Conservation (phyloP, 352 stramenopile species). For the Blastocystis hominis region DNA sequence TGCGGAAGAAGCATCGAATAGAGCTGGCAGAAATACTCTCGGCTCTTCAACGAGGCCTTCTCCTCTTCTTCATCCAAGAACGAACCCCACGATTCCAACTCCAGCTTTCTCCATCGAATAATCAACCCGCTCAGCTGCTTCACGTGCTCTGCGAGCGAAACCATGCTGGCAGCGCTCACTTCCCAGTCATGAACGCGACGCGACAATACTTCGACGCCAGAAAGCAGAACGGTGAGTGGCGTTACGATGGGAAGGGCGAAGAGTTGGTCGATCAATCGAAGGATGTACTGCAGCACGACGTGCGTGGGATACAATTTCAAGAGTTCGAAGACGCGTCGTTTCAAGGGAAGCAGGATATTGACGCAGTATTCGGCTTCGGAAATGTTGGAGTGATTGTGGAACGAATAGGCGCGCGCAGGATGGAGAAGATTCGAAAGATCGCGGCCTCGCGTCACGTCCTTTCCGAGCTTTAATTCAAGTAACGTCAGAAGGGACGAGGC, state of each 20-base stretch:
- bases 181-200: conserved; percentile 96
- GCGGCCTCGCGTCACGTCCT: conserved; percentile 22
- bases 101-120: conserved; percentile 88
- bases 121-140: conserved; percentile 82
- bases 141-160: conserved; percentile 80
- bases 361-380: conserved; percentile 32
- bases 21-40: conserved; percentile 64
- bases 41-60: conserved; percentile 55
- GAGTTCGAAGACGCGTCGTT: conserved; percentile 47
- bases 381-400: conserved; percentile 54
- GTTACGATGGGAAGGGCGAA: conserved; percentile 64
- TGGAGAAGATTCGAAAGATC: neutral
- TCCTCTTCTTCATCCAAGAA: conserved; percentile 77
- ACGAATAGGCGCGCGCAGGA: conserved; percentile 12
- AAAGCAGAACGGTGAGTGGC: conserved; percentile 76
- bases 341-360: neutral
- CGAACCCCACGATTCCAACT: conserved; percentile 89
- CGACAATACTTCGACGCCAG: conserved; percentile 85
- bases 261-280: conserved; percentile 67
- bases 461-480: conserved; percentile 12
- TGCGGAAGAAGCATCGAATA: conserved; percentile 74
- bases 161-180: conserved; percentile 79
- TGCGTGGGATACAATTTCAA: conserved; percentile 54
- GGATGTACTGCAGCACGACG: conserved; percentile 26
- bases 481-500: neutral